phyloP scores from a whole-genome alignment of 164 flowering plant genomes.

The Annona squamosa region DNA sequence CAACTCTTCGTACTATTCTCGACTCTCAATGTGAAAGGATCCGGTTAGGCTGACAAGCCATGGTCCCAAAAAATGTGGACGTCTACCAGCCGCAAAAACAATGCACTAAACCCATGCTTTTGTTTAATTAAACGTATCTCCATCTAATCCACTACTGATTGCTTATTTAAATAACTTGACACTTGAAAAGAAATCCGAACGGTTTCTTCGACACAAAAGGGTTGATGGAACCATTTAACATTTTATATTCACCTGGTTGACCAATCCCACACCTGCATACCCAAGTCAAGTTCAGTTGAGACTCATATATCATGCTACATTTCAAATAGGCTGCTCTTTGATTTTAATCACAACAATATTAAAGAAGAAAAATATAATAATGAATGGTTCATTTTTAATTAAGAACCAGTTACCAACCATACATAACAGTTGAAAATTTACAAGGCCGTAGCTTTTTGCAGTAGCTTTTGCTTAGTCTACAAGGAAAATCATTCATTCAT shows the following conservation, averaged over 20 bases:
- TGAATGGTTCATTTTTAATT: background rate
- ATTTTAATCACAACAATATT: constrained; percentile 1
- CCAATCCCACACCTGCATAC: background rate
- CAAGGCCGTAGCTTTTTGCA: no score
- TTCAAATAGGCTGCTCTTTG: background rate
- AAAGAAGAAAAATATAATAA: no score
- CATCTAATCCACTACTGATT: background rate
- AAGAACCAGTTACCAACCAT: no score
- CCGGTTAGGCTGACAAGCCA: background rate
- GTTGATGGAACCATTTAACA: constrained; percentile 1
- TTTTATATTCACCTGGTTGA: constrained; percentile 3
- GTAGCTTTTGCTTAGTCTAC: no score
- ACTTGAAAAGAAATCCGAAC: background rate
- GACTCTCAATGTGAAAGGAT: background rate
- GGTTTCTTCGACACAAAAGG: background rate
- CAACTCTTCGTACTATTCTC: no score
- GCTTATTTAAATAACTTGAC: background rate
- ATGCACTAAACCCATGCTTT: background rate
- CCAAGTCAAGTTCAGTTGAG: constrained; percentile 8
- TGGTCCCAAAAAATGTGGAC: background rate
- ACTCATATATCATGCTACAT: constrained; percentile 1
- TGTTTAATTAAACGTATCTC: background rate
- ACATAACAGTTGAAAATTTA: no score
- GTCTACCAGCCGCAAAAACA: background rate
- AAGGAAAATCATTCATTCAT: no score